Conservation (phyloP, 805 yeast genomes). For the Starmerella riodocensis region DNA sequence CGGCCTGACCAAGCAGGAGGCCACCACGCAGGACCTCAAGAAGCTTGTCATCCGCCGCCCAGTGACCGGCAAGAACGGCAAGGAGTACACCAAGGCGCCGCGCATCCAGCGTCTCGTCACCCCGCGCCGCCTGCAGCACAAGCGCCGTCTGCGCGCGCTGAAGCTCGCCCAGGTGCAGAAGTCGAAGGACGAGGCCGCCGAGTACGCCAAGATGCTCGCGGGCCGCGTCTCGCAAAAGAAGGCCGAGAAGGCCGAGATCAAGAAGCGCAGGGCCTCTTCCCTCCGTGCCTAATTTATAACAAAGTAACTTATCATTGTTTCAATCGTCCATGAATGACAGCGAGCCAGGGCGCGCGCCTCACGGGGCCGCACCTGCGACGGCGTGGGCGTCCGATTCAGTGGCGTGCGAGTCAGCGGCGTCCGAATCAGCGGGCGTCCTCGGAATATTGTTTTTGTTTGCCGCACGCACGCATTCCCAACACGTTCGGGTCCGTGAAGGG, state of each 20-base stretch:
- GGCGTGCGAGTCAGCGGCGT: no score
- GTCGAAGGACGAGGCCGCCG: slow-evolving; percentile 99
- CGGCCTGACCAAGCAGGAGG: slow-evolving; percentile 86
- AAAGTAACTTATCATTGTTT: no score
- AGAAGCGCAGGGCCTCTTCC: slow-evolving; percentile 99
- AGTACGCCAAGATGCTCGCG: slow-evolving; percentile 97
- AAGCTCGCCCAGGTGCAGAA: slow-evolving; percentile 95
- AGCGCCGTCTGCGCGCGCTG: slow-evolving; percentile 88
- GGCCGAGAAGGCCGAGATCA: slow-evolving; percentile 96
- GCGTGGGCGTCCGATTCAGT: no score
- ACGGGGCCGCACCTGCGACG: no score
- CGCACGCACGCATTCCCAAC: no score
- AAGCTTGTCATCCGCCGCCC: slow-evolving; percentile 96
- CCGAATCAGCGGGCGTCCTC: no score
- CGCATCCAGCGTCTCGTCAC: slow-evolving; percentile 99
- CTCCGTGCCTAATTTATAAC: slow-evolving; percentile 36
- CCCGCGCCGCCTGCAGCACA: slow-evolving; percentile 98
- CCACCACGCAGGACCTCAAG: slow-evolving; percentile 45
- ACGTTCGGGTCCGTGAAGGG: no score
- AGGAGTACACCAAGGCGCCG: slow-evolving; percentile 99
- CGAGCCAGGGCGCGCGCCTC: no score
- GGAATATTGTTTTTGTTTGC: no score
- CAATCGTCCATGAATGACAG: no score
- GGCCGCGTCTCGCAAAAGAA: slow-evolving; percentile 96
- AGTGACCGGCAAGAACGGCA: slow-evolving; percentile 84